These are phyloP conservation scores for Purpureocillium takamizusanense DNA, from an alignment of 2,329 filamentous ascomycete genomes.

Conservation along the genomic window DNA sequence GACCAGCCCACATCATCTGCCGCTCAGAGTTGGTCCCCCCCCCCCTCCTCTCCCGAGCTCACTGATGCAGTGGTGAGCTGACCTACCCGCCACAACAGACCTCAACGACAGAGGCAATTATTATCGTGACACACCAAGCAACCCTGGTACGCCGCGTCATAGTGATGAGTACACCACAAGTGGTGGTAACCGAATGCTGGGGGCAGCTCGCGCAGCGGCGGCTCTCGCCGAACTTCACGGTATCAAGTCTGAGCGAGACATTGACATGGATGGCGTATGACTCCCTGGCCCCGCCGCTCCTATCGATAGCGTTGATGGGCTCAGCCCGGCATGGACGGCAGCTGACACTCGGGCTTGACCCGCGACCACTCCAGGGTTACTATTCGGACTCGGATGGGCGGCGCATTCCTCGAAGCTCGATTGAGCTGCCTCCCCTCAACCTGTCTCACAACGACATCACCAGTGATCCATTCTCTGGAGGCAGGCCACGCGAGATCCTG, in stretches of 20 bases:
- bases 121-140: slow-evolving; percentile 54
- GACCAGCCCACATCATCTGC: slow-evolving; percentile 21
- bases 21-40: slow-evolving; percentile 20
- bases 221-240: slow-evolving; percentile 76
- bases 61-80: neutral
- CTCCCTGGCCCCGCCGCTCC: slow-evolving; percentile 14
- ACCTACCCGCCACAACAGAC: slow-evolving; percentile 17
- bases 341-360: slow-evolving; percentile 4
- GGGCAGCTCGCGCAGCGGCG: slow-evolving; percentile 66
- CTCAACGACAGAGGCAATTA: slow-evolving; percentile 47
- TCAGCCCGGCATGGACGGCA: neutral
- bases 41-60: slow-evolving; percentile 6
- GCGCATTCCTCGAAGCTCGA: slow-evolving; percentile 54
- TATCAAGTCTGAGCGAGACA: slow-evolving; percentile 66
- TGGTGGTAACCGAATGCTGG: slow-evolving; percentile 31
- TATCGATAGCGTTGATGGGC: slow-evolving; percentile 15
- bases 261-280: slow-evolving; percentile 68
- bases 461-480: slow-evolving; percentile 61
- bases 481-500: slow-evolving; percentile 63
- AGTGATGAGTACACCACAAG: slow-evolving; percentile 57
- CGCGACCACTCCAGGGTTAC: slow-evolving; percentile 44
- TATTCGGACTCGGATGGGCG: slow-evolving; percentile 62
- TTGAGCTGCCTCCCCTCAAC: slow-evolving; percentile 66
- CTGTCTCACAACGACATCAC: slow-evolving; percentile 50
- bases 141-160: slow-evolving; percentile 58